Percentiles rank a stretch among this genome's conserved stretches.
Evolutionary conservation across 805 yeast genomes (phyloP).

Genomic region (Metschnikowia hibisci): DNA sequence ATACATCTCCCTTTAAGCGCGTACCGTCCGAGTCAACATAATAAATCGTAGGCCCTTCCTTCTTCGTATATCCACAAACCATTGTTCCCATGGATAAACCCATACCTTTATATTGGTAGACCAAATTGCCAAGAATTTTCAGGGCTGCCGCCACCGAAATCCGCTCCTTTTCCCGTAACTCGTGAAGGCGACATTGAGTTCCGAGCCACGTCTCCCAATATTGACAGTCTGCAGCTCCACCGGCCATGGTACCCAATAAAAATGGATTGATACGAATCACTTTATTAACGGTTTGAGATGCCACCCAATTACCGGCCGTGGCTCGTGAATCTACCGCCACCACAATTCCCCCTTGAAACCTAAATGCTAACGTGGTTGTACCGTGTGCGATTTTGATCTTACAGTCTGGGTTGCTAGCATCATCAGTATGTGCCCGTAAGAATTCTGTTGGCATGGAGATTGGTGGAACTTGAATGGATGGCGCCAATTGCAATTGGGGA

Average conservation of each 20-base stretch:
- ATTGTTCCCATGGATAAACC: slow-evolving; percentile 99
- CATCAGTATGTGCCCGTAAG: slow-evolving; percentile 97
- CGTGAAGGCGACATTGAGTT: slow-evolving; percentile 91
- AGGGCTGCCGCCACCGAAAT: slow-evolving; percentile 96
- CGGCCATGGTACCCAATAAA: slow-evolving; percentile 96
- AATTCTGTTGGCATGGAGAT: slow-evolving; percentile 87
- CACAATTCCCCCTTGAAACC: slow-evolving; percentile 91
- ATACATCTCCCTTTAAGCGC: slow-evolving; percentile 87
- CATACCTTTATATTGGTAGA: slow-evolving; percentile 92
- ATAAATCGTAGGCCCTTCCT: slow-evolving; percentile 92
- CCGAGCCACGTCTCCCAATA: slow-evolving; percentile 99
- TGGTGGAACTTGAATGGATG: slow-evolving; percentile 72
- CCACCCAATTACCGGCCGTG: slow-evolving; percentile 96
- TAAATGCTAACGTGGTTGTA: slow-evolving; percentile 95
- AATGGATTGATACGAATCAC: slow-evolving; percentile 96
- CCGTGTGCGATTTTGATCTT: slow-evolving; percentile 97
- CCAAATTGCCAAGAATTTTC: slow-evolving; percentile 84
- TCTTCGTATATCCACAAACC: slow-evolving; percentile 95
- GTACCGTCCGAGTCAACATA: slow-evolving; percentile 98
- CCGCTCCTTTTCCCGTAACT: slow-evolving; percentile 89
- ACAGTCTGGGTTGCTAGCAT: slow-evolving; percentile 86
- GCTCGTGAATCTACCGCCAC: slow-evolving; percentile 99
- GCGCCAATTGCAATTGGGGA: slow-evolving; percentile 43
- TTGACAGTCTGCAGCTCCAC: slow-evolving; percentile 99
- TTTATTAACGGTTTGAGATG: slow-evolving; percentile 95